These are phyloP conservation scores for Saccharum hybrid DNA, from an alignment of 202 grass and related monocot genomes.

Conservation along the genomic window DNA sequence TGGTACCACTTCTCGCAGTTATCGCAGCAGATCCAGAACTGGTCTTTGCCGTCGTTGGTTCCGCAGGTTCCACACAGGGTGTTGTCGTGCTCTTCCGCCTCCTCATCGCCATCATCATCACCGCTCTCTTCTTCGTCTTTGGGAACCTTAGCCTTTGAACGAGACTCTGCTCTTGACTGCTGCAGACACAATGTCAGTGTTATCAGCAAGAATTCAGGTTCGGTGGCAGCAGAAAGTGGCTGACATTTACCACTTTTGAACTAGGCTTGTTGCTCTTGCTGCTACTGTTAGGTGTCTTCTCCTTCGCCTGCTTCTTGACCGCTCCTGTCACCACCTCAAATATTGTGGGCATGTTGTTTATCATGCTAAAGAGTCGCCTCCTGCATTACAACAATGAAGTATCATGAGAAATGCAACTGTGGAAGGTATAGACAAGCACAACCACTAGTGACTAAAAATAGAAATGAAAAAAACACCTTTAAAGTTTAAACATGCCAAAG, in stretches of 20 bases:
- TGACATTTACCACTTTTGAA: constrained; percentile 67
- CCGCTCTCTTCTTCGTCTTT: constrained; percentile 82
- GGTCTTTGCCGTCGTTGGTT: constrained; percentile 75
- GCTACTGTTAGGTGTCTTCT: constrained; percentile 88
- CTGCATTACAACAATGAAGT: constrained; percentile 48
- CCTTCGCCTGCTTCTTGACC: constrained; percentile 73
- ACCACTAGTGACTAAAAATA: not conserved
- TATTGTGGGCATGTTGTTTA: constrained; percentile 93
- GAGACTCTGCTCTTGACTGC: constrained; percentile 64
- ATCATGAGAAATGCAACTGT: constrained; percentile 10
- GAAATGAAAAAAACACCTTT: not conserved
- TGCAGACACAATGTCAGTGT: constrained; percentile 10
- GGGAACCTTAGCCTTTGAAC: constrained; percentile 62
- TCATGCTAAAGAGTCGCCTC: constrained; percentile 88
- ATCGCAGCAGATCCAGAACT: constrained; percentile 97
- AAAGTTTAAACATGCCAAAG: not conserved
- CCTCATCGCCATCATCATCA: constrained; percentile 56
- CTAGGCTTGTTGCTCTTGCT: constrained; percentile 82
- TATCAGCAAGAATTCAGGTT: constrained; percentile 21
- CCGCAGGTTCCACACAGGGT: constrained; percentile 88
- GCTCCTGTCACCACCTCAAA: constrained; percentile 88
- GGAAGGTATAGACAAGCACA: not conserved
- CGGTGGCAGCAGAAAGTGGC: not conserved
- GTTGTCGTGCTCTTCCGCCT: constrained; percentile 81
- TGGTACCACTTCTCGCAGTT: constrained; percentile 95